Evolutionary conservation across 495 filamentous ascomycete species (phyloP).

Genomic region (Talaromyces adpressus): DNA sequence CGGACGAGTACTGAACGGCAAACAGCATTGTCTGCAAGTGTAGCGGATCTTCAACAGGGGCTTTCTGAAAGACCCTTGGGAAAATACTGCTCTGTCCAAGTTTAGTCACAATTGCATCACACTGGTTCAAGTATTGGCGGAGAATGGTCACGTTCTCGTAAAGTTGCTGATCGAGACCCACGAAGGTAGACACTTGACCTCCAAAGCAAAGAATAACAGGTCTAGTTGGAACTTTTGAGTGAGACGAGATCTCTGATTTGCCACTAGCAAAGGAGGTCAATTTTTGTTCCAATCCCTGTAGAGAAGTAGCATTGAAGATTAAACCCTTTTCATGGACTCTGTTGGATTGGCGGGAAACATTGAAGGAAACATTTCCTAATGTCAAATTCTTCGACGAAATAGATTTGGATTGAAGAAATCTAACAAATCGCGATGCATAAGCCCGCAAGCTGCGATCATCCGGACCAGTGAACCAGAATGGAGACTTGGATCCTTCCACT

Average conservation of each 20-base stretch:
- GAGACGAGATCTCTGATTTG: background rate
- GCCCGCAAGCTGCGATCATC: background rate
- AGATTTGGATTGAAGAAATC: background rate
- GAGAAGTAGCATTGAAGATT: conserved; percentile 7
- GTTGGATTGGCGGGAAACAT: conserved; percentile 16
- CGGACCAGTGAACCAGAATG: conserved; percentile 20
- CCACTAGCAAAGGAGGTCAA: conserved; percentile 33
- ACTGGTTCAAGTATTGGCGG: conserved; percentile 32
- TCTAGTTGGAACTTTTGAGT: conserved; percentile 3
- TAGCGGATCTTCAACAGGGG: conserved; percentile 31
- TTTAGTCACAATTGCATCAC: conserved; percentile 11
- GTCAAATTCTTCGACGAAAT: background rate
- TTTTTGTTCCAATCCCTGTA: conserved; percentile 9
- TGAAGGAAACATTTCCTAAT: conserved; percentile 17
- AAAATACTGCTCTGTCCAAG: conserved; percentile 30
- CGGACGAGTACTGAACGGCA: conserved; percentile 30
- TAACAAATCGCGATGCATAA: background rate
- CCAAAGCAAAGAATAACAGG: conserved; percentile 49
- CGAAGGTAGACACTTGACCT: conserved; percentile 38
- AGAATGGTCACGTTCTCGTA: conserved; percentile 29
- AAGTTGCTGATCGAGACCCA: conserved; percentile 32
- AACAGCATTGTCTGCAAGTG: conserved; percentile 35
- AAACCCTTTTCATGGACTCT: conserved; percentile 7
- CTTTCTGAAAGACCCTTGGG: conserved; percentile 40
- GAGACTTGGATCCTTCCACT: conserved; percentile 14